phyloP scores from a whole-genome alignment of 2,329 filamentous ascomycete species.

The Colletotrichum phormii region DNA sequence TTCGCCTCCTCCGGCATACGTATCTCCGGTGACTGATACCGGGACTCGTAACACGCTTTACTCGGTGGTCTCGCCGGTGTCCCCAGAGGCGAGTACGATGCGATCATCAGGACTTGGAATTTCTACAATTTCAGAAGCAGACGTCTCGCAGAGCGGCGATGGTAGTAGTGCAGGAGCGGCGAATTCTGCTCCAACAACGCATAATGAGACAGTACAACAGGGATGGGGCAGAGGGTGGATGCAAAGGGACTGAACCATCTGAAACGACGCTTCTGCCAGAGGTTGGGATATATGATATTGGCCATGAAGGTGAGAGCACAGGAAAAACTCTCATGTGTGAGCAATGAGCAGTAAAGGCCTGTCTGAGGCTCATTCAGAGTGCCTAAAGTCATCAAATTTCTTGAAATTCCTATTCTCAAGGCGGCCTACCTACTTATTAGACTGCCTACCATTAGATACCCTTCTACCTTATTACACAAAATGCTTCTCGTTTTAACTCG shows the following conservation, averaged over 20 bases:
- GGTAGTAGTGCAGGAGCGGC: not conserved
- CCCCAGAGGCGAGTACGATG: slow-evolving; percentile 6
- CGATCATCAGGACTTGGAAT: not conserved
- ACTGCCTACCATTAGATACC: no score
- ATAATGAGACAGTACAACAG: not conserved
- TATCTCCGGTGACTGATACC: slow-evolving; percentile 5
- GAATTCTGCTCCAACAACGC: not conserved
- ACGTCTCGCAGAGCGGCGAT: not conserved
- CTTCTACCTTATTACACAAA: no score
- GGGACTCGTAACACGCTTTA: slow-evolving; percentile 3
- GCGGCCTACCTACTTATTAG: no score
- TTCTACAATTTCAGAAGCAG: not conserved
- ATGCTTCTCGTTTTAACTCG: no score
- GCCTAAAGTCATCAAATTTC: no score
- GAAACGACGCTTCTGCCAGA: not conserved
- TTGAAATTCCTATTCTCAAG: no score
- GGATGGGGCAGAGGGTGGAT: slow-evolving; percentile 23
- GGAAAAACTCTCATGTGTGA: no score
- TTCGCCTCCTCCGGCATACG: slow-evolving; percentile 23
- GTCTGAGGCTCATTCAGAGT: no score
- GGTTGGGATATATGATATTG: no score
- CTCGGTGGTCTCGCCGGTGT: slow-evolving; percentile 25
- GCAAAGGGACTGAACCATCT: not conserved
- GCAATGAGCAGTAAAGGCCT: no score
- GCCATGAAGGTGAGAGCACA: no score